Base-by-base conservation (phyloP, 2,329 filamentous ascomycete species). In the Hypoxylon sp. region DNA sequence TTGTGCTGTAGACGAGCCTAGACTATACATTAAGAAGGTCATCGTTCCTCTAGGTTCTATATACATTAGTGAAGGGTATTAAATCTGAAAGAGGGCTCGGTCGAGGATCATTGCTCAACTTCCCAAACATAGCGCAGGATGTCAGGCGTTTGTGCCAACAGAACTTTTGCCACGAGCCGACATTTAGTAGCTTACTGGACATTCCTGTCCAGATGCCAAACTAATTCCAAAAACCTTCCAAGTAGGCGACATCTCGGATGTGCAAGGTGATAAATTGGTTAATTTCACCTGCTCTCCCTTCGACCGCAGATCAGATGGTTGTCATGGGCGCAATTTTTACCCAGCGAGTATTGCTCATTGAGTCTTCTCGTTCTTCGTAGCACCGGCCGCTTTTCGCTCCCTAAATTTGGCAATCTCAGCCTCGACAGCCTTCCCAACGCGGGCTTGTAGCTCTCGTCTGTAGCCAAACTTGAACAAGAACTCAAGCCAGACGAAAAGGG, bases 401-500 rank as follows among this genome's bases (percentile, higher is more conserved):
- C 83, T 89, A 78, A 94, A 90, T 80, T 93, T 96, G 73, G 88
- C 85, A 71, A 98, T 86, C 78, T 97, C 93, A 73, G 88, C 84
- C 76, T 90, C 81, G 2, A 98, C 93, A 38, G 87, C 89, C 78
- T 90, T 89, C 68, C 95, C 89, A 48, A 98, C 88, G 55, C 95
- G 89, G 67, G 87, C 86, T 82, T 95, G 93, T 73, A 99, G 84
- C 79, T 97, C 94, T 1, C 91, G 92, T 65, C 96, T 89, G 81
- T 98, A 99, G 52, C 96, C 96, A 55, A 97, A 87, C 75, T 86
- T 89, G 84, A 99, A 99, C 25, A 99, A 85, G 23, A 97, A 82
- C 82, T 98, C 94, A 74, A 99, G 91, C 93, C 96, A 99, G 64
- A 98, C 95, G 75, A 98, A 99, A 76, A 99, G 91, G 7, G 96